phyloP scores from a whole-genome alignment of 345 rosid genomes.

The Sisymbrium irio region DNA sequence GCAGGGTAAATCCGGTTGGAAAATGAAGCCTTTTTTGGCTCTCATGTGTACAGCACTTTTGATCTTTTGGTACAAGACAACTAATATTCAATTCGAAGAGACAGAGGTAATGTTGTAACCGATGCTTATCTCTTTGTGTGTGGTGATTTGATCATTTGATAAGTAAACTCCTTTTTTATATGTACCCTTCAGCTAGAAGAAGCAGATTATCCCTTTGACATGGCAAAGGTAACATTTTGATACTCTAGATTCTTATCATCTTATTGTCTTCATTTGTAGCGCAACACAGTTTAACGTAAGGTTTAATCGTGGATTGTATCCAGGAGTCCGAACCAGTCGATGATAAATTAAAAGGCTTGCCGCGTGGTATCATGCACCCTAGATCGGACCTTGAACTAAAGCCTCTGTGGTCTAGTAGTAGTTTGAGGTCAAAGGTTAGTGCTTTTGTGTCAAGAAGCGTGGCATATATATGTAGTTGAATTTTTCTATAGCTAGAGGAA shows the following conservation, averaged over 20 bases:
- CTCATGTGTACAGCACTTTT: conserved; percentile 67
- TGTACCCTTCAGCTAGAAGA: conserved; percentile 58
- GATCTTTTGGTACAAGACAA: conserved; percentile 82
- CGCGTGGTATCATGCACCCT: conserved; percentile 65
- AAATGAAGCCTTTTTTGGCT: conserved; percentile 73
- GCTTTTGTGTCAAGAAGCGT: conserved; percentile 12
- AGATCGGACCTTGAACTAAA: conserved; percentile 78
- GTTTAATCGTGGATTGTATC: conserved; percentile 1
- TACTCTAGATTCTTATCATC: background rate
- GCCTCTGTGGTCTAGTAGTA: conserved; percentile 85
- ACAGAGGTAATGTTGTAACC: conserved; percentile 53
- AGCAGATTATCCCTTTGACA: conserved; percentile 51
- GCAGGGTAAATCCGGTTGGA: conserved; percentile 68
- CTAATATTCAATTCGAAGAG: conserved; percentile 63
- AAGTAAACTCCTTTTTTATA: conserved; percentile 6
- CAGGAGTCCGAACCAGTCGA: conserved; percentile 50
- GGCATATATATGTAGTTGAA: background rate
- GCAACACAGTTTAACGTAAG: background rate
- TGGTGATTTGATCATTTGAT: background rate
- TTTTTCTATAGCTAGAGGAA: background rate
- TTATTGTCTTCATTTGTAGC: background rate
- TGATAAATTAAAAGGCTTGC: conserved; percentile 54
- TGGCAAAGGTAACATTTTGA: conserved; percentile 46
- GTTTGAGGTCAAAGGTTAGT: conserved; percentile 69
- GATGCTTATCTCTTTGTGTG: background rate